Percentiles rank a stretch among this genome's conserved stretches.
Conservation (phyloP, 2,329 filamentous ascomycete species). For the Alternaria atra region DNA sequence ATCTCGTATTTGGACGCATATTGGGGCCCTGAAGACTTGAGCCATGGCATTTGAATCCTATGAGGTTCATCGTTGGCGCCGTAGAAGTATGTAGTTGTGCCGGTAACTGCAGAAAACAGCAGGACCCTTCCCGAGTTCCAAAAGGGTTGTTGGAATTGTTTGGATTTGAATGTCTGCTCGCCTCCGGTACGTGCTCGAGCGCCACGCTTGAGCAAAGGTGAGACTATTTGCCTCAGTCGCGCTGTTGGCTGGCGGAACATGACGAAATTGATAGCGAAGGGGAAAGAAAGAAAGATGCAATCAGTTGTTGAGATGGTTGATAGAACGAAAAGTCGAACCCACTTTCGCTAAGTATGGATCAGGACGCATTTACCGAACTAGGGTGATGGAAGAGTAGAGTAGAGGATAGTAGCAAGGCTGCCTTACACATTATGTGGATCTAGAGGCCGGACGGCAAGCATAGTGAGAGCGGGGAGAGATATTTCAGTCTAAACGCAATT, state of each 20-base stretch:
- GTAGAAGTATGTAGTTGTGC: slow-evolving; percentile 61
- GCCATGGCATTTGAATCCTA: slow-evolving; percentile 39
- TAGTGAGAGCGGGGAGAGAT: slow-evolving; percentile 42
- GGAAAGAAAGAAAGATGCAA: slow-evolving; percentile 15
- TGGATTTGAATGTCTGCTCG: slow-evolving; percentile 33
- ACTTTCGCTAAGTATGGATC: slow-evolving; percentile 37
- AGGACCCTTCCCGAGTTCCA: slow-evolving; percentile 60
- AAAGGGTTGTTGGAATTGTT: slow-evolving; percentile 44
- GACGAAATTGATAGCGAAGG: slow-evolving; percentile 18
- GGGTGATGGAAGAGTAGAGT: slow-evolving; percentile 27
- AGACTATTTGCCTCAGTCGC: slow-evolving; percentile 40
- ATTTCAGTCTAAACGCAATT: slow-evolving; percentile 50
- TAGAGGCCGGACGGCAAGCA: slow-evolving; percentile 32
- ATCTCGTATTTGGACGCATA: slow-evolving; percentile 63
- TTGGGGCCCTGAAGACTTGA: slow-evolving; percentile 39
- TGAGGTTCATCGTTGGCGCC: slow-evolving; percentile 55
- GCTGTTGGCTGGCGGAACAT: slow-evolving; percentile 48
- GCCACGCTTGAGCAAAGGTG: slow-evolving; percentile 39
- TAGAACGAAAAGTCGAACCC: slow-evolving; percentile 26
- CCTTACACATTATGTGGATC: slow-evolving; percentile 41
- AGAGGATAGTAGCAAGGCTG: slow-evolving; percentile 27
- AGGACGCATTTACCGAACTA: slow-evolving; percentile 27
- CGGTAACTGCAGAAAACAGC: slow-evolving; percentile 60
- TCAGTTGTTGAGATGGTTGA: slow-evolving; percentile 23
- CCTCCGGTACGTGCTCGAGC: slow-evolving; percentile 38